A percentile compares a stretch with the other conserved stretches of the same genome.
phyloP scores from a whole-genome alignment of 441 rosid genomes.

The Bruguiera hainesii region DNA sequence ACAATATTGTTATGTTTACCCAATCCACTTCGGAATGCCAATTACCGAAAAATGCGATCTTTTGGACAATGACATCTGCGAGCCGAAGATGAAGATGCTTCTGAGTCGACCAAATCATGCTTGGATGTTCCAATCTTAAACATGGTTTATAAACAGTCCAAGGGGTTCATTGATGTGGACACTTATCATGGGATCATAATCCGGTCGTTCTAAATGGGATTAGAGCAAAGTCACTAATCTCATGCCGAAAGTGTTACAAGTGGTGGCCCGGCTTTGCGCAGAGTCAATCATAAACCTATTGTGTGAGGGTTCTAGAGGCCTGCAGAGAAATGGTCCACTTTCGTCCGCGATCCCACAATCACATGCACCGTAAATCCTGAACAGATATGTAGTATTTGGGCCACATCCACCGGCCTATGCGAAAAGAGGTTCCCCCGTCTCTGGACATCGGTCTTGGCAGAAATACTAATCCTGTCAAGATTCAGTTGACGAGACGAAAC shows the following conservation, averaged over 20 bases:
- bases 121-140: background rate
- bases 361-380: background rate
- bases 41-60: conserved; percentile 8
- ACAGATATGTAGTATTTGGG: background rate
- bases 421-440: background rate
- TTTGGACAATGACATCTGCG: conserved; percentile 24
- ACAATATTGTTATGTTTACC: background rate
- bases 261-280: background rate
- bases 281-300: background rate
- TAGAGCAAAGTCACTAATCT: conserved; percentile 4
- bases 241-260: conserved; percentile 18
- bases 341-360: conserved; percentile 5
- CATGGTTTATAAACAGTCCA: conserved; percentile 16
- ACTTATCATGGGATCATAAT: conserved; percentile 23
- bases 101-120: conserved; percentile 13
- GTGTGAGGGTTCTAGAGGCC: conserved; percentile 1
- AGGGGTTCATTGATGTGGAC: conserved; percentile 15
- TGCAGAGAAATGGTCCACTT: conserved; percentile 6
- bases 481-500: too few relatives aligned
- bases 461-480: too few relatives aligned
- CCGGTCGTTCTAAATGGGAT: conserved; percentile 20
- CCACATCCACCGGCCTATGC: conserved; percentile 11
- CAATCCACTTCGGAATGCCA: conserved; percentile 3
- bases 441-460: background rate
- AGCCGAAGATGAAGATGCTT: background rate